Evolutionary conservation across 1,139 yeast genomes (phyloP).

Genomic region (Lodderomyces pseudojiufengensis): DNA sequence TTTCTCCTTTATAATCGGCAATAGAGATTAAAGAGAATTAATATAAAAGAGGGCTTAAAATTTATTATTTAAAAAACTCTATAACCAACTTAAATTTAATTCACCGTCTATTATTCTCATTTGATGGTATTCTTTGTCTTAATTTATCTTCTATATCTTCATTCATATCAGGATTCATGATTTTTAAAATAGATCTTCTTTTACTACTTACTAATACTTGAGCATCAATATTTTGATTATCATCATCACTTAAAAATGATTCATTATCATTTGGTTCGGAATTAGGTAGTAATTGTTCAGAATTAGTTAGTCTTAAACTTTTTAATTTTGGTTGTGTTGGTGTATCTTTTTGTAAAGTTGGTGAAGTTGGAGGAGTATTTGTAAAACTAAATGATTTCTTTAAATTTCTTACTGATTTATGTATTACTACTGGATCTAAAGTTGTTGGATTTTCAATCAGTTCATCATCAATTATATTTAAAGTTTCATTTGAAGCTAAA

Average conservation of each 20-base stretch:
- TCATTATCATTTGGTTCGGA: conserved; percentile 10
- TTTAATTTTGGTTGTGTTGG: conserved; percentile 11
- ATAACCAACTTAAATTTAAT: too few species aligned
- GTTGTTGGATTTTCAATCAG: conserved; percentile 1
- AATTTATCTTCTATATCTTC: conserved; percentile 3
- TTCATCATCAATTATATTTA: conserved; percentile 15
- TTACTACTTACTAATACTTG: conserved; percentile 74
- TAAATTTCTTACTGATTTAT: conserved; percentile 9
- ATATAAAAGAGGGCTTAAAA: too few species aligned
- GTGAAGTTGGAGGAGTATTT: conserved; percentile 16
- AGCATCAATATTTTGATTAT: conserved; percentile 57
- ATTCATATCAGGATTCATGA: conserved; percentile 69
- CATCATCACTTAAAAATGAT: conserved; percentile 12
- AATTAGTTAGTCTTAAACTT: conserved; percentile 10
- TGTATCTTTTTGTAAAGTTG: conserved; percentile 9
- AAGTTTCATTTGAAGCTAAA: conserved; percentile 25
- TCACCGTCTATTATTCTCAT: neutral
- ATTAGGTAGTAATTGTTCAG: conserved; percentile 11
- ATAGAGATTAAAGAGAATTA: too few species aligned
- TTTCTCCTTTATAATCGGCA: too few species aligned
- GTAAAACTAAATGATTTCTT: conserved; percentile 22
- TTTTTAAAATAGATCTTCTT: conserved; percentile 57
- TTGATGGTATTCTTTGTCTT: neutral
- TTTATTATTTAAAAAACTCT: too few species aligned
- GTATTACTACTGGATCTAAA: conserved; percentile 2